Conservation (phyloP, 1,284 basidiomycete species). For the Pterulicium gracile region DNA sequence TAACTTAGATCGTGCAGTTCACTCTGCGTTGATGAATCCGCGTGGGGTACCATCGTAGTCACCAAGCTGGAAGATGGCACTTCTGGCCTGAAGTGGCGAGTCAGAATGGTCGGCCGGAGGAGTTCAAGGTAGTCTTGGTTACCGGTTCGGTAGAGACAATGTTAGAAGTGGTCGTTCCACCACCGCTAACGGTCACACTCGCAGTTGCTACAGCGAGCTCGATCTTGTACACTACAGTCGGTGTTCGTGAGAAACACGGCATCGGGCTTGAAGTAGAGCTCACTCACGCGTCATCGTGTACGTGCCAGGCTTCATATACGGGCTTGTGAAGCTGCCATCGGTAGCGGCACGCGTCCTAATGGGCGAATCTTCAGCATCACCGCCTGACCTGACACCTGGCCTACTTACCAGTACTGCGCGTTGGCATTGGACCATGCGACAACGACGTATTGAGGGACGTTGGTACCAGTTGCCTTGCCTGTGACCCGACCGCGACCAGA, state of each 20-base stretch:
- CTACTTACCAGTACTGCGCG: constrained; percentile 26
- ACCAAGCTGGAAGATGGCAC: constrained; percentile 27
- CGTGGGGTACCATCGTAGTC: constrained; percentile 29
- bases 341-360: constrained; percentile 20
- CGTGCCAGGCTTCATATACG: constrained; percentile 31
- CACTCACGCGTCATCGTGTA: constrained; percentile 27
- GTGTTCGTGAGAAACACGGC: not conserved
- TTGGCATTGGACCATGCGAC: constrained; percentile 23
- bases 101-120: not conserved
- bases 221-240: constrained; percentile 22
- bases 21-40: constrained; percentile 31
- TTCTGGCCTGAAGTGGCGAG: constrained; percentile 15
- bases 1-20: constrained; percentile 6
- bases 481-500: constrained; percentile 24
- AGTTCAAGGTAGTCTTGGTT: constrained; percentile 5
- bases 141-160: constrained; percentile 22
- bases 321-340: constrained; percentile 22
- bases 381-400: not conserved
- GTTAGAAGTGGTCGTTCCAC: constrained; percentile 19
- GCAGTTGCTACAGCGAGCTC: constrained; percentile 24
- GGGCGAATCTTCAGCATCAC: not conserved
- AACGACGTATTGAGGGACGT: constrained; percentile 14
- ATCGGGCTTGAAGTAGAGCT: not conserved
- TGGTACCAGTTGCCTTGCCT: constrained; percentile 24
- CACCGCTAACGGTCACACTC: constrained; percentile 21